Evolutionary conservation across 164 flowering plant genomes (phyloP), one percentile per base, ranked within the genome.

Genomic region (Kingdonia uniflora): DNA sequence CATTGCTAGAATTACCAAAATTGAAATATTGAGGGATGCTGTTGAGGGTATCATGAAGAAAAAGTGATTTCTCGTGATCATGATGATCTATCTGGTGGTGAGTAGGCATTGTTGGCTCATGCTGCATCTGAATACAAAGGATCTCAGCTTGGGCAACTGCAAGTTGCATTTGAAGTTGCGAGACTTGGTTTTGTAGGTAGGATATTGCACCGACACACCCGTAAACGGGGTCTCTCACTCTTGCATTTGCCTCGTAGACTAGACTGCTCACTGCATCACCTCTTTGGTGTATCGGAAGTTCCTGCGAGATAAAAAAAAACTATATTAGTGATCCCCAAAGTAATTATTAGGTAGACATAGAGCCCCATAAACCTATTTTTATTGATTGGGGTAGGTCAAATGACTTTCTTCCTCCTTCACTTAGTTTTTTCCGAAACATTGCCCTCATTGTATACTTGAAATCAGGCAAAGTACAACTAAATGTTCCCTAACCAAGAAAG

Each of bases 161-260:
- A 1, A 84, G 82, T 62, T 84, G 82, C 92, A 84, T 84, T 67
- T 84, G 84, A 5, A 84, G 64, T 54, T 80, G 73, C 1, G 84
- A 74, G 0, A 84, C 85, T 64, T 84, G 85, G 66, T 71, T 75
- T 56, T 84, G 88, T 17, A 84, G 65, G 63, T 67, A 76, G 0
- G 92, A 84, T n/a, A 84, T 81, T 11, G 92, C 92, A 11, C 92
- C 92, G 0, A 80, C 82, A 20, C 88, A 84, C 1, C 92, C 92
- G 14, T 82, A 82, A 26, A 82, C 85, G 0, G 88, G 88, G 66
- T 82, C 88, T 56, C 84, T 54, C 52, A 77, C 62, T 49, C 85
- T 61, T 0, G 81, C 88, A n/a, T 67, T 82, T 2, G 85, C 88
- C 57, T 82, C 88, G n/a, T 70, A 82, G 0, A 77, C 85, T 33